phyloP scores from a whole-genome alignment of 78 protist genomes.

The Cyanophora paradoxa region DNA sequence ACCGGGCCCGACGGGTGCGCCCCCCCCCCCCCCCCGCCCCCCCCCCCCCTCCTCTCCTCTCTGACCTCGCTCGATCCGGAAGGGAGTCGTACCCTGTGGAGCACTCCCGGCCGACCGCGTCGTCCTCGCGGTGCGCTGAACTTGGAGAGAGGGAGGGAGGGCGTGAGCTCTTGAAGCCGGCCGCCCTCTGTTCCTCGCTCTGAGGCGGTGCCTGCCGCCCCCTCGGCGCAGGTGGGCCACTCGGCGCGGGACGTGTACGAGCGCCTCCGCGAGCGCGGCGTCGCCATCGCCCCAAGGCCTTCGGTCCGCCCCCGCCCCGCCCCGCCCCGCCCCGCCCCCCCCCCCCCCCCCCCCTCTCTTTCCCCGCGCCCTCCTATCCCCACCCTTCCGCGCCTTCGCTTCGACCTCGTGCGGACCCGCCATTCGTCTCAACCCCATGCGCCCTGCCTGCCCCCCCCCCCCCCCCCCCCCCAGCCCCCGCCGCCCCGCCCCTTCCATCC shows the following conservation, averaged over 20 bases:
- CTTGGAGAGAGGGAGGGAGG: too few species aligned
- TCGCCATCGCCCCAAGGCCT: background rate
- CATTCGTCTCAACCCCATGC: too few species aligned
- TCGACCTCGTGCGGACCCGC: too few species aligned
- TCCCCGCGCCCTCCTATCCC: too few species aligned
- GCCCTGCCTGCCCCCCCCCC: too few species aligned
- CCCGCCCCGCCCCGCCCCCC: background rate
- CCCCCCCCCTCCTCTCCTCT: background rate
- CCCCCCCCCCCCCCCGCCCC: background rate
- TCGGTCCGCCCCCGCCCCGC: background rate
- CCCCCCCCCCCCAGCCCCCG: too few species aligned
- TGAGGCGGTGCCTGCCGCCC: background rate
- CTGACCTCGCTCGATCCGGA: background rate
- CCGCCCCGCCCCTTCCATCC: too few species aligned
- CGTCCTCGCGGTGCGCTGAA: constrained; percentile 6
- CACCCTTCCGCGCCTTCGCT: too few species aligned
- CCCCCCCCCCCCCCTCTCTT: too few species aligned
- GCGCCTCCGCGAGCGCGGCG: background rate
- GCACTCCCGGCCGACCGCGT: background rate
- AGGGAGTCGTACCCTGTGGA: too few species aligned
- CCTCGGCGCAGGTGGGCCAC: constrained; percentile 8
- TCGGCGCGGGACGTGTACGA: constrained; percentile 13
- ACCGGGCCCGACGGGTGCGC: background rate
- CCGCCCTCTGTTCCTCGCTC: background rate
- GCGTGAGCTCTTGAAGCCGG: background rate